phyloP scores from a whole-genome alignment of 2,329 filamentous ascomycete species.

The Coniochaeta hoffmannii region DNA sequence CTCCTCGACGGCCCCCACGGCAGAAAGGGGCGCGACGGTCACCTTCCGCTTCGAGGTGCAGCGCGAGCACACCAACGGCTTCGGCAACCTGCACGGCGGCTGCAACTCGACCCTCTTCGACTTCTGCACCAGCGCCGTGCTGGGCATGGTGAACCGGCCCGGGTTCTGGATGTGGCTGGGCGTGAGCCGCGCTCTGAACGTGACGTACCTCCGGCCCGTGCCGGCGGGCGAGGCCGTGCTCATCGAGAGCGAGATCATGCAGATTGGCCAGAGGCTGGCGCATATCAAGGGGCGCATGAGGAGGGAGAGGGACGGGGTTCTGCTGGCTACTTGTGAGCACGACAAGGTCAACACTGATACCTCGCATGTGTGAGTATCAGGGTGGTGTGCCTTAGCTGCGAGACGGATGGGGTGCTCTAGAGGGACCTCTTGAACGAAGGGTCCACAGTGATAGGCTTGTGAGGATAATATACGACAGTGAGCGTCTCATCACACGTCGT shows the following conservation, averaged over 20 bases:
- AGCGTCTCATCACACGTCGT: too few species aligned
- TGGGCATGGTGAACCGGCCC: slow-evolving; percentile 47
- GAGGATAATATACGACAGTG: too few species aligned
- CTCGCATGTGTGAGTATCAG: not conserved
- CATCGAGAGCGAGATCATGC: slow-evolving; percentile 50
- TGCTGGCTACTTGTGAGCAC: slow-evolving; percentile 55
- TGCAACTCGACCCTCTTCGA: slow-evolving; percentile 63
- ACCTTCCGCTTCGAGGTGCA: not conserved
- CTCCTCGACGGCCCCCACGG: not conserved
- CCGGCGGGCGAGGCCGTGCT: slow-evolving; percentile 42
- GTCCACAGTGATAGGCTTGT: too few species aligned
- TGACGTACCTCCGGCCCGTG: slow-evolving; percentile 60
- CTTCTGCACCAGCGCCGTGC: slow-evolving; percentile 50
- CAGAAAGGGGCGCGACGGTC: not conserved
- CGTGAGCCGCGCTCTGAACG: slow-evolving; percentile 57
- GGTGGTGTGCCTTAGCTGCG: too few species aligned
- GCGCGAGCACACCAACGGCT: slow-evolving; percentile 29
- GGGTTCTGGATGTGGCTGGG: slow-evolving; percentile 57
- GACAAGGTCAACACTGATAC: slow-evolving; percentile 54
- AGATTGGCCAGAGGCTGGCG: slow-evolving; percentile 46
- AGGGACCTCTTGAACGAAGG: too few species aligned
- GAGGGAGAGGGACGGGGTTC: slow-evolving; percentile 40
- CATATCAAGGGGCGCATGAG: slow-evolving; percentile 48
- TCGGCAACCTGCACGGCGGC: slow-evolving; percentile 52
- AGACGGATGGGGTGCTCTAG: not conserved